Percentiles rank a stretch among this genome's conserved stretches.
Evolutionary conservation across 2,329 filamentous ascomycete species (phyloP).

Genomic region (Calonectria crousiana): DNA sequence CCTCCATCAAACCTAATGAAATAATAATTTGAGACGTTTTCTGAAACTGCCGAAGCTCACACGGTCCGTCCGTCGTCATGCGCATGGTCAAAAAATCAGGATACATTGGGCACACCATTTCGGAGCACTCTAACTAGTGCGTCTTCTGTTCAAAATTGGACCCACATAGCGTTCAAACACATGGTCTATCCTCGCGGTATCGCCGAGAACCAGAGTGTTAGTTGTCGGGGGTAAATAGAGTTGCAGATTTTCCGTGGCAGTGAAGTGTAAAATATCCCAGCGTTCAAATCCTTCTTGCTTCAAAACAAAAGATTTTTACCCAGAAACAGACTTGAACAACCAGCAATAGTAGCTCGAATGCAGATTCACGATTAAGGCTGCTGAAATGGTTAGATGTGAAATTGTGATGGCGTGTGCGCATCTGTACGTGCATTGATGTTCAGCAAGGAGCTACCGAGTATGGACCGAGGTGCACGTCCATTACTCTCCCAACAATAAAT

Average conservation of each 20-base stretch:
- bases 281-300: not conserved
- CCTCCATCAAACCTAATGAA: not conserved
- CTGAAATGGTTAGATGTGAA: not conserved
- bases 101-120: not conserved
- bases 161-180: not conserved
- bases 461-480: not conserved
- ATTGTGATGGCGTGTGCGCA: not conserved
- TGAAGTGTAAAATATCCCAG: not conserved
- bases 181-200: not conserved
- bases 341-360: not conserved
- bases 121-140: not conserved
- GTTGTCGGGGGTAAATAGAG: not conserved
- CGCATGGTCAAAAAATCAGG: not conserved
- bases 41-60: not conserved
- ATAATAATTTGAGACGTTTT: not conserved
- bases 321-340: not conserved
- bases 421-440: not conserved
- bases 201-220: not conserved
- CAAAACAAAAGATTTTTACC: not conserved
- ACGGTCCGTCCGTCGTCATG: not conserved
- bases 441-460: not conserved
- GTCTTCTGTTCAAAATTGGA: not conserved
- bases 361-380: not conserved
- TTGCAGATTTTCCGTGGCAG: not conserved
- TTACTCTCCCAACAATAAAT: not conserved